These are phyloP conservation scores for Orbilia quercus DNA, from an alignment of 2,329 filamentous ascomycete genomes.

Conservation along the genomic window DNA sequence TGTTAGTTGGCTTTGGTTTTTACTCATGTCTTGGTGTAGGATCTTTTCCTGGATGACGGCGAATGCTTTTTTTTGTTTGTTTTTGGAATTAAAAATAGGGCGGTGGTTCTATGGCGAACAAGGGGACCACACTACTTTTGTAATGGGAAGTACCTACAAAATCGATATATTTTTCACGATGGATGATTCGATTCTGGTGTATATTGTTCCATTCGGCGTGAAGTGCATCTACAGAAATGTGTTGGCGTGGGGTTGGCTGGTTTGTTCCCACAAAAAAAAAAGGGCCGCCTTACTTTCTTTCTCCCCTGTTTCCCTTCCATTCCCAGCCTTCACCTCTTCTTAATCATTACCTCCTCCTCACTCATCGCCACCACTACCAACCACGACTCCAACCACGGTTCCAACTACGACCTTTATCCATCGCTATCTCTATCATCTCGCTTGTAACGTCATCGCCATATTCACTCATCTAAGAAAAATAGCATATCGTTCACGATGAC, in stretches of 20 bases:
- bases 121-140: slow-evolving; percentile 1
- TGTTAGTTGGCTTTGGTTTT: background rate
- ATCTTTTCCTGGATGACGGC: slow-evolving; percentile 28
- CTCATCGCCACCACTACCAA: slow-evolving; percentile 5
- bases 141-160: background rate
- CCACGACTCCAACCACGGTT: slow-evolving; percentile 2
- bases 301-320: slow-evolving; percentile 9
- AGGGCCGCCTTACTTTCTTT: slow-evolving; percentile 4
- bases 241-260: slow-evolving; percentile 20
- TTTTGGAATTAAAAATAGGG: slow-evolving; percentile 7
- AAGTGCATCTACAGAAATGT: too few relatives aligned
- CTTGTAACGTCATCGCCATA: background rate
- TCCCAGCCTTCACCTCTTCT: slow-evolving; percentile 9
- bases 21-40: slow-evolving; percentile 23
- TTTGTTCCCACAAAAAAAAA: slow-evolving; percentile 3
- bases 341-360: slow-evolving; percentile 10
- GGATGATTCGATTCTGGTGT: too few relatives aligned
- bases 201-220: too few relatives aligned
- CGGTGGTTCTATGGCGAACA: slow-evolving; percentile 19
- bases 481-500: slow-evolving; percentile 21
- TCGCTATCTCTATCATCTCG: slow-evolving; percentile 29
- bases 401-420: background rate
- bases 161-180: slow-evolving; percentile 3
- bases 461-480: slow-evolving; percentile 51
- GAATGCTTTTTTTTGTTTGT: slow-evolving; percentile 8